phyloP scores from a whole-genome alignment of 1,284 basidiomycete species.

The Phlebopus sp. region DNA sequence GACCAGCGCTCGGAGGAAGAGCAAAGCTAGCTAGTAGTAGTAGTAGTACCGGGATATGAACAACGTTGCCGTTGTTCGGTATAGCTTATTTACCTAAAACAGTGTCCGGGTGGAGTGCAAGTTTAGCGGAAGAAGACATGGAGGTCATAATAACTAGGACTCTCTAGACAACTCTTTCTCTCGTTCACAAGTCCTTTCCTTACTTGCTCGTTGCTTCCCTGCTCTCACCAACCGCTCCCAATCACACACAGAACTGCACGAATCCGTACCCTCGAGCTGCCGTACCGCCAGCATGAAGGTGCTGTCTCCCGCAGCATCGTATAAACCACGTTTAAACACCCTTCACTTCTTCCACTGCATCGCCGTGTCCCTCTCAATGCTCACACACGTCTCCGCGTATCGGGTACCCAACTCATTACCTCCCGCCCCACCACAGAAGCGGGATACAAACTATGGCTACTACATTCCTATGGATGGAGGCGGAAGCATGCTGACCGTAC shows the following conservation, averaged over 20 bases:
- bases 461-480: conserved; percentile 41
- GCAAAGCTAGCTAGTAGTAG: too few relatives aligned
- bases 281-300: conserved; percentile 3
- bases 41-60: too few relatives aligned
- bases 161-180: conserved; percentile 3
- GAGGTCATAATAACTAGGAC: neutral
- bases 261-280: neutral
- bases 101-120: neutral
- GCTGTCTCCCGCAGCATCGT: neutral
- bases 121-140: neutral
- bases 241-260: neutral
- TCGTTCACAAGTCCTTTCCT: conserved; percentile 6
- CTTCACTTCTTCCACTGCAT: conserved; percentile 10
- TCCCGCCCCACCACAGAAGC: conserved; percentile 12
- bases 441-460: conserved; percentile 38
- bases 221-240: too few relatives aligned
- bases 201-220: neutral
- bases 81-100: neutral
- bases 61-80: neutral
- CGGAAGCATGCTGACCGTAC: conserved; percentile 49
- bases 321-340: neutral
- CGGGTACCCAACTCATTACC: neutral
- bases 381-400: conserved; percentile 7
- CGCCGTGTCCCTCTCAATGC: conserved; percentile 7
- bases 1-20: neutral